These are phyloP conservation scores for Tetrahymena elliotti DNA, from an alignment of 73 alveolate genomes.

Conservation along the genomic window DNA sequence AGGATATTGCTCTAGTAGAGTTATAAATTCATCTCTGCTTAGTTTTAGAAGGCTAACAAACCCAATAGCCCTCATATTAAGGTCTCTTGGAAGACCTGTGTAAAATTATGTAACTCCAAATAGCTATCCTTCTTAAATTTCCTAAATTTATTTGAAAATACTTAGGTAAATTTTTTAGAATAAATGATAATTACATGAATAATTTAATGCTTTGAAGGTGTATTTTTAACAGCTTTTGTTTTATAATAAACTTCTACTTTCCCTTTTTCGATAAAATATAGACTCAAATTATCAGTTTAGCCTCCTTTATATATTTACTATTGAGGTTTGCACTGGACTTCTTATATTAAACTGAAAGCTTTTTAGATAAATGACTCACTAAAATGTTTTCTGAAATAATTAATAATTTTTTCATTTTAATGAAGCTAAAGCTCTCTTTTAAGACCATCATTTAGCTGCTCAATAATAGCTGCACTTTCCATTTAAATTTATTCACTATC, in stretches of 20 bases:
- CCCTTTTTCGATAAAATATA: background rate
- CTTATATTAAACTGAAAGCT: background rate
- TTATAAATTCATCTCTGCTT: background rate
- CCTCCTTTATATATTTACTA: background rate
- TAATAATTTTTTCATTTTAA: background rate
- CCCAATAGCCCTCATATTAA: background rate
- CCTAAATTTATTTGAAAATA: background rate
- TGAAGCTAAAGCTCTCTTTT: background rate
- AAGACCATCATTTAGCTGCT: background rate
- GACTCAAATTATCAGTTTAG: background rate
- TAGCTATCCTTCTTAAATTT: background rate
- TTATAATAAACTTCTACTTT: background rate
- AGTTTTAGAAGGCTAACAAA: background rate
- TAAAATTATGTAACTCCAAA: background rate
- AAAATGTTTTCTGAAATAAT: background rate
- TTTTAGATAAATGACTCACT: background rate
- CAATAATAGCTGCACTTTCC: background rate
- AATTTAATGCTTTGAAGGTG: background rate
- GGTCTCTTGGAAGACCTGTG: background rate
- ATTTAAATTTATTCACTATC: background rate
- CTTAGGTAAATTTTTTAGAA: background rate
- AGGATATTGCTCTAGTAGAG: background rate
- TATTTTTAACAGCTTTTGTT: background rate
- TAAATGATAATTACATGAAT: background rate
- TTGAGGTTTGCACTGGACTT: background rate